A percentile compares a stretch with the other conserved stretches of the same genome.
Evolutionary conservation across 1,284 basidiomycete species (phyloP).

Genomic region (Ustilago sp.): DNA sequence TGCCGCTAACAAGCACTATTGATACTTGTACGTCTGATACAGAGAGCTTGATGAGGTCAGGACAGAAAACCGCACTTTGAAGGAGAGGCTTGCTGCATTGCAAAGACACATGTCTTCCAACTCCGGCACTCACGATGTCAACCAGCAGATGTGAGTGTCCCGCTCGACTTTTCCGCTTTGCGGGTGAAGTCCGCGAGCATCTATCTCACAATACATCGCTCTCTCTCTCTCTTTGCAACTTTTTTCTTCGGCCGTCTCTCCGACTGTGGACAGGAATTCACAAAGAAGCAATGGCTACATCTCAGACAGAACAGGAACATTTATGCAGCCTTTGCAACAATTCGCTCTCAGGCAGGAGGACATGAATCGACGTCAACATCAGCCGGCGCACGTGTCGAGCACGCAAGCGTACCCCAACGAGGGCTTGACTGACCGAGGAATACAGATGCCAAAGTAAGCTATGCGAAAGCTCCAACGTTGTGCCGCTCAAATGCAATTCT

Average conservation of each 20-base stretch:
- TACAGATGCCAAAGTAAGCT: not conserved
- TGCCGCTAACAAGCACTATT: not conserved
- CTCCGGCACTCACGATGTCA: not conserved
- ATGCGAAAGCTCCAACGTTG: not conserved
- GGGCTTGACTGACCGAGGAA: not conserved
- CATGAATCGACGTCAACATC: not conserved
- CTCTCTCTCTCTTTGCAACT: not conserved
- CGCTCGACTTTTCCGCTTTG: not conserved
- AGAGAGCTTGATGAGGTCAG: conserved; percentile 26
- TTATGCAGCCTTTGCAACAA: conserved; percentile 1
- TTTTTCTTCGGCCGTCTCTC: not conserved
- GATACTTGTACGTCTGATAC: not conserved
- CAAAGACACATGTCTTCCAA: not conserved
- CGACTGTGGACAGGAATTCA: not conserved
- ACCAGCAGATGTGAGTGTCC: not conserved
- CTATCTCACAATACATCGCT: not conserved
- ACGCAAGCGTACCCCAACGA: not conserved
- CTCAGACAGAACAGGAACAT: conserved; percentile 1
- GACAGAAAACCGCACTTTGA: conserved; percentile 24
- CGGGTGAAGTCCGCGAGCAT: not conserved
- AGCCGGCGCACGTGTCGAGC: not conserved
- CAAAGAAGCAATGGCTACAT: not conserved
- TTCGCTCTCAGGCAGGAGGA: not conserved
- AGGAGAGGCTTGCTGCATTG: conserved; percentile 13
- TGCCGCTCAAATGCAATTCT: not conserved